Evolutionary conservation across 257 asterid species (phyloP).

Genomic region (Lavandula angustifolia): DNA sequence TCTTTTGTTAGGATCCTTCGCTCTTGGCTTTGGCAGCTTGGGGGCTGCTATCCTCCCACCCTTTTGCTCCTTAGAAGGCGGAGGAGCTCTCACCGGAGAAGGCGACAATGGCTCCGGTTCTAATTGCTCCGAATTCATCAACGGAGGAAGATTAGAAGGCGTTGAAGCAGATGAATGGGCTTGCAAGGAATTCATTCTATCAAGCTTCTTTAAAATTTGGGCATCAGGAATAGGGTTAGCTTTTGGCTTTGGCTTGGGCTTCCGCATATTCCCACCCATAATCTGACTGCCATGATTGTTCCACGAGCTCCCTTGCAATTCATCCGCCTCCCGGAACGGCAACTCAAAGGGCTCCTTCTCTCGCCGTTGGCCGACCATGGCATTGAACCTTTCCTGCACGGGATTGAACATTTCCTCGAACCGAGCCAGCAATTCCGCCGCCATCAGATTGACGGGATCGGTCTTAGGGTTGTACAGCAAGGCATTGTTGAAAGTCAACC

Average conservation of each 20-base stretch:
- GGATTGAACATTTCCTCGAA: conserved; percentile 84
- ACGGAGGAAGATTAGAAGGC: conserved; percentile 42
- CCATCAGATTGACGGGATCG: conserved; percentile 68
- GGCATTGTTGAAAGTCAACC: conserved; percentile 89
- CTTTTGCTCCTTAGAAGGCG: conserved; percentile 39
- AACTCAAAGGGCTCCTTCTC: conserved; percentile 40
- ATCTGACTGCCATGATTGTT: conserved; percentile 42
- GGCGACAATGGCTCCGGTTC: conserved; percentile 45
- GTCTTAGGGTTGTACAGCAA: conserved; percentile 83
- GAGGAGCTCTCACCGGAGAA: conserved; percentile 59
- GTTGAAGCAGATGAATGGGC: conserved; percentile 80
- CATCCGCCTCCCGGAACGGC: conserved; percentile 47
- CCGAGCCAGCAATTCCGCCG: conserved; percentile 52
- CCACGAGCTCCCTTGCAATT: conserved; percentile 86
- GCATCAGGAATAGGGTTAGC: conserved; percentile 39
- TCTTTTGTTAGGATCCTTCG: conserved; percentile 80
- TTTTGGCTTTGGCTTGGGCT: conserved; percentile 35
- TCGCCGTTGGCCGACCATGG: conserved; percentile 25
- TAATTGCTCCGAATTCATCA: conserved; percentile 28
- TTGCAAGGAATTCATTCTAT: conserved; percentile 43
- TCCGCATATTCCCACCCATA: conserved; percentile 41
- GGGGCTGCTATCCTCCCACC: conserved; percentile 30
- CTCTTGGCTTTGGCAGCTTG: conserved; percentile 91
- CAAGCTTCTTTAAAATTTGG: conserved; percentile 45
- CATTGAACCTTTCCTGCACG: conserved; percentile 52